Base-by-base conservation (phyloP, 1,284 basidiomycete species). In the Cryptococcus hybrid region DNA sequence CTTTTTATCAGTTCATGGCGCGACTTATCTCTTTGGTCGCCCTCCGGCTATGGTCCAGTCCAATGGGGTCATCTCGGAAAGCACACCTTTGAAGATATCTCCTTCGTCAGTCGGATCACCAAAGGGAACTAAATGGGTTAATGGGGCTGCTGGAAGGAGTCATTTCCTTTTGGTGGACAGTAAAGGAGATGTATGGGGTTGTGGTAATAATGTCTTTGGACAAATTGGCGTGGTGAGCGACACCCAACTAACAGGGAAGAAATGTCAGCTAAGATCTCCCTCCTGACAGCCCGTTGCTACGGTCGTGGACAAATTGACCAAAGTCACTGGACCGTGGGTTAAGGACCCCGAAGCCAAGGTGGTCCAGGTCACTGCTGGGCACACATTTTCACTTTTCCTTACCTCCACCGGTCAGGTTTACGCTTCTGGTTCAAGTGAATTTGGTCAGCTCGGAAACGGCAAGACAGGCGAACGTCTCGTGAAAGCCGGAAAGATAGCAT, bases 371-470 rank as follows among this genome's bases (percentile, higher is more conserved):
- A 84, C 86, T 7, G 90, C 89, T 1, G 94, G 94, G 0, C 80
- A 89, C 58, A 87, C 85, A 0, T 96, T 94, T 78, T 89, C 90
- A 1, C 76, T 93, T 13, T 84, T 94, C 54, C 82, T 95, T 56
- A 89, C 90, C 3, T 84, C 85, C 55, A 82, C 82, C 30, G 94
- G 92, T 18, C 87, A 86, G 86, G 90, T 96, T 2, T 97, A 89
- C 70, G 84, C 91, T 0, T 87, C 91, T 63, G 94, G 94, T 39
- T 92, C 89, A 55, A 89, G 86, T n/a, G 92, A 96, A 76, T 87
- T 90, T 64, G 94, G 94, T 1, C 92, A 96, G 66, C 82, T 97
- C 0, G 94, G 92, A 1, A 94, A 92, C 68, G 93, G 93, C 12
- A 84, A 85, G 56, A 92, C 91, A 0, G 91, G 92, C 13, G 91